Conservation (phyloP, 345 rosid genomes). For the rapeseed (Brassica napus) region DNA sequence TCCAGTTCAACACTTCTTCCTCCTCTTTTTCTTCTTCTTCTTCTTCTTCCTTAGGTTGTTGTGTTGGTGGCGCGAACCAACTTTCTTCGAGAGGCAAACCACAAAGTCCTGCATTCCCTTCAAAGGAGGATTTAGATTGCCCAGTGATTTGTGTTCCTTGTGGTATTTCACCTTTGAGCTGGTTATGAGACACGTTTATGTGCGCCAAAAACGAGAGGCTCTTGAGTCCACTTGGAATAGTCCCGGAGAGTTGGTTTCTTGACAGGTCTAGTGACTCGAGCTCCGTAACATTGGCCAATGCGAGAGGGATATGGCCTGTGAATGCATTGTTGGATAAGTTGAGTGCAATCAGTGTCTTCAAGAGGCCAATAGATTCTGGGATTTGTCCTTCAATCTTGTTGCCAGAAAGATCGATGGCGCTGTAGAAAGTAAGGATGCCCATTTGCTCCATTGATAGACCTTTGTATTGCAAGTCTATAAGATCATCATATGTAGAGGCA, state of each 20-base stretch:
- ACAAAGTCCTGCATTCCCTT: slow-evolving; percentile 23
- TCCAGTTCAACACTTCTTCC: slow-evolving; percentile 5
- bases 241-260: slow-evolving; percentile 10
- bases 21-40: not conserved
- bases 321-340: not conserved
- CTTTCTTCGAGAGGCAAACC: slow-evolving; percentile 1
- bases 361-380: not conserved
- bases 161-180: not conserved
- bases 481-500: too few species aligned
- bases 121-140: slow-evolving; percentile 5
- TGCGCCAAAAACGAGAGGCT: slow-evolving; percentile 11
- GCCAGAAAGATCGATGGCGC: not conserved
- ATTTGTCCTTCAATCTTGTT: not conserved
- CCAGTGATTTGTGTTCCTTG: not conserved
- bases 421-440: not conserved
- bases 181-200: not conserved
- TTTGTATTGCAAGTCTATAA: too few species aligned
- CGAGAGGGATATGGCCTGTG: not conserved
- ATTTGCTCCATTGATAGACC: too few species aligned
- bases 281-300: not conserved
- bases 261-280: not conserved
- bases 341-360: not conserved
- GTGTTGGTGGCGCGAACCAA: not conserved
- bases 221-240: slow-evolving; percentile 9
- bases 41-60: not conserved